Evolutionary conservation across 179 eudicot genomes (phyloP), one percentile per base, ranked within the genome.

Genomic region (Beta macrorhiza): DNA sequence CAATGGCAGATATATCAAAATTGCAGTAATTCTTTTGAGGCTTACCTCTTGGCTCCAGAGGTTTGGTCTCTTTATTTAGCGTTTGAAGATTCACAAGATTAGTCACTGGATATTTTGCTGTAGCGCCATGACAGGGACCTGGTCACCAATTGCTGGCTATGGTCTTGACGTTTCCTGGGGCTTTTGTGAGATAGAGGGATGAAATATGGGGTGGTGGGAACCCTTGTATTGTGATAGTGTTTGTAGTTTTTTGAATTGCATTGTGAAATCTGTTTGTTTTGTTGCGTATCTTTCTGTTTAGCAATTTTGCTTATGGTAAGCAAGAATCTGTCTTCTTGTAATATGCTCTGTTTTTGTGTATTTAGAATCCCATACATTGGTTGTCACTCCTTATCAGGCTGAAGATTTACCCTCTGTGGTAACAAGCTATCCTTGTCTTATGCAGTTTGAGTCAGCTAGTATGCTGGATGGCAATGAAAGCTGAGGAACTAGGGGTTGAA

Each of bases 401-500:
- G 61, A 47, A 10, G 55, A 29, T 73, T 45, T 52, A 32, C 10
- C n/a, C 15, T 32, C n/a, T 59, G 52, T 78, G 77, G 57, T 73
- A 81, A 77, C 57, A n/a, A 58, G 53, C 29, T 49, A 7, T 29
- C 9, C 17, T 74, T 49, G 22, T 85, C 61, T 85, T 72, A 57
- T 87, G 87, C 94, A 96, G 99, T 88, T 90, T 96, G 87, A 92
- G 98, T 83, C 97, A 92, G 88, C 85, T 96, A 61, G 96, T 90
- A 73, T 88, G 94, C 62, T 94, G 99, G 99, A 75, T 96, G 91
- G 99, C 93, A 63, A 65, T 49, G 76, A 96, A 92, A 89, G 99
- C 99, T 82, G 99, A 94, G 90, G 98, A 96, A 86, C 79, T 96
- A 85, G 99, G 99, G 74, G 93, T 94, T 84, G 99, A 96, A 85